A percentile compares a stretch with the other conserved stretches of the same genome.
Conservation (phyloP, 352 stramenopile genomes). For the Thalassiosira ordinaria region DNA sequence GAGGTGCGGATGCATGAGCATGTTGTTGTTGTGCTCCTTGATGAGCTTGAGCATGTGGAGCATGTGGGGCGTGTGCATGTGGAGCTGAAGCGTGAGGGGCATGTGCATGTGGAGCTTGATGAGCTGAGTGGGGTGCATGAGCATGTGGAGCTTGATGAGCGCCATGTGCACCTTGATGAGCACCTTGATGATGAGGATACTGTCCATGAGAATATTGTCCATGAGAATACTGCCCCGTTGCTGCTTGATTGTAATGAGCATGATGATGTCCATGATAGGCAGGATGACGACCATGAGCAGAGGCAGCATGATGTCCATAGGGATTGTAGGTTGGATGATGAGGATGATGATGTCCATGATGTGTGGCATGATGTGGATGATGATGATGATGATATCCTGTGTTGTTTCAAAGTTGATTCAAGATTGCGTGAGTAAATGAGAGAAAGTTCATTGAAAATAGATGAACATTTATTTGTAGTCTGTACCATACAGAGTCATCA, state of each 20-base stretch:
- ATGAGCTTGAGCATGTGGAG: neutral
- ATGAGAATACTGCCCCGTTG: neutral
- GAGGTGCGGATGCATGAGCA: too few species aligned
- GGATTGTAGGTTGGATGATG: too few species aligned
- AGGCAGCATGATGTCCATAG: too few species aligned
- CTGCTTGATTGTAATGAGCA: neutral
- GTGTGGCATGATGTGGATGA: slow-evolving; percentile 8
- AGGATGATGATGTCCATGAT: too few species aligned
- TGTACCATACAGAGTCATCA: too few species aligned
- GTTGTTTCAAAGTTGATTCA: neutral
- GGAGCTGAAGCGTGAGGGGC: too few species aligned
- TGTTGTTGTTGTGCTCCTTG: neutral
- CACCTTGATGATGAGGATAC: neutral
- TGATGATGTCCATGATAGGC: neutral
- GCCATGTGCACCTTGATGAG: neutral
- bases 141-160: neutral
- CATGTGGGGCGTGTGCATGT: neutral
- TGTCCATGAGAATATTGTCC: neutral
- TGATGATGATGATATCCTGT: slow-evolving; percentile 12
- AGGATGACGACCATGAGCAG: neutral
- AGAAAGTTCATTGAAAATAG: neutral
- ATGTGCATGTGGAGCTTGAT: neutral
- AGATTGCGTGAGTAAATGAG: neutral
- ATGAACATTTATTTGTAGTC: neutral
- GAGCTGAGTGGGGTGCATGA: neutral